phyloP scores from a whole-genome alignment of 768 basidiomycete genomes.

The Calocybe gangraenosa region DNA sequence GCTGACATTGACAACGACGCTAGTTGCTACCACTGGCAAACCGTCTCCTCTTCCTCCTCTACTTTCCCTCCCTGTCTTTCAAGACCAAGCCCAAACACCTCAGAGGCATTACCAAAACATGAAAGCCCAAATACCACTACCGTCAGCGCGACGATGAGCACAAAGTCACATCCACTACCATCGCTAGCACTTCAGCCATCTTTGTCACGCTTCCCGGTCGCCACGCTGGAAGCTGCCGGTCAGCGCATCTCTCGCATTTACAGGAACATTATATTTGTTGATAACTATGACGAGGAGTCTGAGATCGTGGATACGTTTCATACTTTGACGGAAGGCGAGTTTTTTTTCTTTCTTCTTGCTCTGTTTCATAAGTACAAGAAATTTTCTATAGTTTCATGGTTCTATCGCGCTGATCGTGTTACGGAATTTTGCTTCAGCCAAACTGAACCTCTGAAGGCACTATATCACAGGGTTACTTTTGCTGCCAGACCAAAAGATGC shows the following conservation, averaged over 20 bases:
- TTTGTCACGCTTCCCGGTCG: constrained; percentile 38
- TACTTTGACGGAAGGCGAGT: constrained; percentile 10
- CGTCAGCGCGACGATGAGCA: too few relatives aligned
- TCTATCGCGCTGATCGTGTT: too few relatives aligned
- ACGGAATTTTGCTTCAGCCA: too few relatives aligned
- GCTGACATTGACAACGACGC: constrained; percentile 32
- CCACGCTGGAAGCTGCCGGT: constrained; percentile 63
- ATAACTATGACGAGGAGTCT: constrained; percentile 33
- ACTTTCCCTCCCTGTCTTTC: not conserved
- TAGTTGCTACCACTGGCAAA: constrained; percentile 41
- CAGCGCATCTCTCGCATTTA: constrained; percentile 68
- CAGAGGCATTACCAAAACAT: too few relatives aligned
- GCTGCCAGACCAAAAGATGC: constrained; percentile 40
- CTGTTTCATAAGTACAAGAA: too few relatives aligned
- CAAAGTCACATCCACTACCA: not conserved
- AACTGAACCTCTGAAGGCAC: not conserved
- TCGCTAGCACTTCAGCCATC: constrained; percentile 21
- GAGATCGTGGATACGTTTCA: constrained; percentile 14
- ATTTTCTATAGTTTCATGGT: too few relatives aligned
- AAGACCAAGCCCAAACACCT: too few relatives aligned
- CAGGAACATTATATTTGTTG: constrained; percentile 66
- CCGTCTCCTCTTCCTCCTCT: constrained; percentile 26
- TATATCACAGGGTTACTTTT: not conserved
- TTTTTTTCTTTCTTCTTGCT: not conserved
- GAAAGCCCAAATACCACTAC: too few relatives aligned